A percentile compares a stretch with the other conserved stretches of the same genome.
These are phyloP conservation scores for Hanseniaspora guilliermondii DNA, from an alignment of 805 yeast genomes.

Conservation along the genomic window DNA sequence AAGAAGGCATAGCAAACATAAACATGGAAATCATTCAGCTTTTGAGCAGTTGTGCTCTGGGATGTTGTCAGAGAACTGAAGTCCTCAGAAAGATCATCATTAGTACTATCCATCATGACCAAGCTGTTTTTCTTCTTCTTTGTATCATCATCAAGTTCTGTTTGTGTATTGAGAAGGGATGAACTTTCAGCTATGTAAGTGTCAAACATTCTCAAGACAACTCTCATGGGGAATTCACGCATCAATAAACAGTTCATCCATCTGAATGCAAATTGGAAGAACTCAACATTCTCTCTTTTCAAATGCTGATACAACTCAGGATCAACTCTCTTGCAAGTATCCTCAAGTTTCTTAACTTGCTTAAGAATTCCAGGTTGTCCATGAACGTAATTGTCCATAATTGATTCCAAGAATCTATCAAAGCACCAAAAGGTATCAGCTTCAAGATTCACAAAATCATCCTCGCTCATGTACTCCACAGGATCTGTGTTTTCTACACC, in stretches of 20 bases:
- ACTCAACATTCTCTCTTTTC: slow-evolving; percentile 73
- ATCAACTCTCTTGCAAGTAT: slow-evolving; percentile 71
- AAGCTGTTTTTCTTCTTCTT: background rate
- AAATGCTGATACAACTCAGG: slow-evolving; percentile 60
- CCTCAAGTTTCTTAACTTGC: slow-evolving; percentile 72
- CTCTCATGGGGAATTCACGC: slow-evolving; percentile 74
- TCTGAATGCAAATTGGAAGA: slow-evolving; percentile 87
- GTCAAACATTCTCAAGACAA: slow-evolving; percentile 94
- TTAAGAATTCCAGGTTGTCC: slow-evolving; percentile 95
- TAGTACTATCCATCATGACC: background rate
- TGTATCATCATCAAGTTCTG: background rate
- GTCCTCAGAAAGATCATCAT: background rate
- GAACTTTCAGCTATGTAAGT: slow-evolving; percentile 65
- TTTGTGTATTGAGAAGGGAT: slow-evolving; percentile 26
- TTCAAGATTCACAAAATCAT: slow-evolving; percentile 59
- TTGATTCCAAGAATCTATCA: slow-evolving; percentile 79
- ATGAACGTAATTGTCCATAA: slow-evolving; percentile 92
- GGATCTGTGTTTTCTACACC: slow-evolving; percentile 33
- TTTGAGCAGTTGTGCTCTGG: slow-evolving; percentile 14
- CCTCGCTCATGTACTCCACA: slow-evolving; percentile 38
- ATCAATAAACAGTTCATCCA: slow-evolving; percentile 98
- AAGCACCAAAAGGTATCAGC: slow-evolving; percentile 98
- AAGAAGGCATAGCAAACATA: slow-evolving; percentile 96
- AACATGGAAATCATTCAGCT: slow-evolving; percentile 75
- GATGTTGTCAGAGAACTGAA: background rate